A percentile compares a stretch with the other conserved stretches of the same genome.
Conservation (phyloP, 768 basidiomycete species). For the Xanthoconium stramineum region DNA sequence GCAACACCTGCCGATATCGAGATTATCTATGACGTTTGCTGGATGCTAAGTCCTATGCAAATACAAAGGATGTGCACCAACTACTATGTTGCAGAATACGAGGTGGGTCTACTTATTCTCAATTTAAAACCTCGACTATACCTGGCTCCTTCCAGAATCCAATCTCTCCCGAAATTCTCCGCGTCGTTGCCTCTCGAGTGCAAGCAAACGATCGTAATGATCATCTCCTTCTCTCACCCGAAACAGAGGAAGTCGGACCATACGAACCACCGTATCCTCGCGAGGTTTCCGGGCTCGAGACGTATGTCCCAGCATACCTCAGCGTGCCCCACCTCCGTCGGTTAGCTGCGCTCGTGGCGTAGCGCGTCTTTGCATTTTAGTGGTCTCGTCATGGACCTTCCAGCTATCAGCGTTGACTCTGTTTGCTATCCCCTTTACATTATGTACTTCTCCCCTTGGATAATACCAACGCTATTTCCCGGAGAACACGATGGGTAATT, state of each 20-base stretch:
- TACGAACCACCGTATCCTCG: conserved; percentile 92
- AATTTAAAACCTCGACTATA: not conserved
- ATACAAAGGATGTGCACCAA: conserved; percentile 99
- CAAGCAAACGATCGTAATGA: conserved; percentile 96
- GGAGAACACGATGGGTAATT: conserved; percentile 1
- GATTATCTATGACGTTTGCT: conserved; percentile 99
- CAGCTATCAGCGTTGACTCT: conserved; percentile 1
- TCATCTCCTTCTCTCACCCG: conserved; percentile 91
- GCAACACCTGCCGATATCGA: conserved; percentile 94
- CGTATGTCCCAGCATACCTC: conserved; percentile 90
- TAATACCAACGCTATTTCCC: conserved; percentile 16
- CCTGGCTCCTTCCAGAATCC: conserved; percentile 60
- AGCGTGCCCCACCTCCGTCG: conserved; percentile 87
- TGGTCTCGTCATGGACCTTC: not conserved
- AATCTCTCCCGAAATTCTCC: conserved; percentile 94
- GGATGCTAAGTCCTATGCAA: conserved; percentile 99
- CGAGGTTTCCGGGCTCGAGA: conserved; percentile 94
- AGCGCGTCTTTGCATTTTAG: conserved; percentile 18
- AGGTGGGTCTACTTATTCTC: conserved; percentile 47
- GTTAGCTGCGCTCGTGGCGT: conserved; percentile 82
- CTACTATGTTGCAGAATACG: conserved; percentile 99
- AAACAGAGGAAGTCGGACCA: conserved; percentile 95
- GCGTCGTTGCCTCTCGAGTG: conserved; percentile 94
- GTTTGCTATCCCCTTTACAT: conserved; percentile 13
- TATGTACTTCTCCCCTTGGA: conserved; percentile 17